Base-by-base conservation (phyloP, 345 rosid species). In the Iberis pinnata region DNA sequence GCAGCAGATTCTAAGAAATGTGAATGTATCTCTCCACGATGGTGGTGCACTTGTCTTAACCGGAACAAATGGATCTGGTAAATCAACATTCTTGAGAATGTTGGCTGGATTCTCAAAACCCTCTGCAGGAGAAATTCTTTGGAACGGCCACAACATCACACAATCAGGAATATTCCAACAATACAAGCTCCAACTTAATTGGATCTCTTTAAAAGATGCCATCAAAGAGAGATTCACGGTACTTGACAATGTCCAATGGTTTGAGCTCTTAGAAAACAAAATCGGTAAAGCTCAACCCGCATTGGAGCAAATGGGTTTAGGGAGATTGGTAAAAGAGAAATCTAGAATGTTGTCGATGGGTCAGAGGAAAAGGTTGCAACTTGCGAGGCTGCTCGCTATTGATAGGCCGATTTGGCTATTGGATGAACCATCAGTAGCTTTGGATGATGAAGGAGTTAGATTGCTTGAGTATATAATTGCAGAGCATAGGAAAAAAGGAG, bases 301-400 rank as follows among this genome's bases (percentile, higher is more conserved):
- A 18, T 51, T 87, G 57, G 80, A 87, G 78, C 73, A 87, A 19
- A 84, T 90, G 96, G 96, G 98, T 18, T 81, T 87, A 15, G 87
- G 89, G 29, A 72, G 89, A 46, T 45, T 90, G 50, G 88, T 77
- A 7, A 87, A 80, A 13, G 95, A 87, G 10, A 87, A 80, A 67
- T 73, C 95, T 1, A 80, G 88, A 40, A 75, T 87, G 92, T 70
- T 80, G 32, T 90, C 92, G 4, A 90, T 90, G 95, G 98, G 98
- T 4, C 96, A 87, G 57, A 72, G 87, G 42, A 90, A 87, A 70
- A 74, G 92, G 66, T 69, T 90, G 67, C 98, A 87, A 59, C 82
- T 87, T 13, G 96, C 95, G 0, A 80, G 95, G 73, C 56, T 82
- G 47, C 69, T 87, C 1, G 94, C 96, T 1, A 79, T 90, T 7